Evolutionary conservation across 2,329 filamentous ascomycete genomes (phyloP), one percentile per base, ranked within the genome.

Genomic region (Colletotrichum horii): DNA sequence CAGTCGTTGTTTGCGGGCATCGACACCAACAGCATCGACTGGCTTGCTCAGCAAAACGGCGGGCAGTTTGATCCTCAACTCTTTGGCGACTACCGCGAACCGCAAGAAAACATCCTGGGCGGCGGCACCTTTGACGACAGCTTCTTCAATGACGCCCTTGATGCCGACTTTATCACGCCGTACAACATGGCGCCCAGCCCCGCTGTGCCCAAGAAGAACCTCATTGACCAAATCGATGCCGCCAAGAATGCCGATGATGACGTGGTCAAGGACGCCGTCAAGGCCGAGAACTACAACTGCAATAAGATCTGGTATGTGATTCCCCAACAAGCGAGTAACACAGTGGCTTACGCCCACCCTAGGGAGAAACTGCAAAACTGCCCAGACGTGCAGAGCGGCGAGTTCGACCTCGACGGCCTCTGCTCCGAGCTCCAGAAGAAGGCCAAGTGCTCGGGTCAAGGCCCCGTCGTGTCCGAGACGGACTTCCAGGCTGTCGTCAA

Each of bases 391-490:
- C 94, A 96, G 82, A 94, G 92, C 74, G 96, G 96, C 79, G 96
- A 97, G 79, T 95, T 98, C 78, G 97, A 99, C 79, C 94, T 99
- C 65, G 97, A 99, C 82, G 93, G 94, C 38, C 90, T 99, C 28
- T 99, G 97, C 86, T 94, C 94, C 6, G 96, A 99, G 83, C 91
- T 99, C 16, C 95, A 96, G 78, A 95, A 96, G 83, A 99, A 99
- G 87, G 97, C 97, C 74, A 97, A 96, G 82, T 99, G 97, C 84
- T 98, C 96, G 1, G 95, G 98, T 79, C 94, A 90, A 22, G 96
- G 97, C 19, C 95, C 97, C 15, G 95, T 98, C 22, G 94, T 99
- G 28, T 94, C 96, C 77, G 93, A 98, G 85, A 92, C 92, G 70
- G 96, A 98, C 80, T 98, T 98, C 80, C 94, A 98, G 82, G 91